Evolutionary conservation across 164 flowering plant species (phyloP), one percentile per base, ranked within the genome.

Genomic region (Nymphaea colorata): DNA sequence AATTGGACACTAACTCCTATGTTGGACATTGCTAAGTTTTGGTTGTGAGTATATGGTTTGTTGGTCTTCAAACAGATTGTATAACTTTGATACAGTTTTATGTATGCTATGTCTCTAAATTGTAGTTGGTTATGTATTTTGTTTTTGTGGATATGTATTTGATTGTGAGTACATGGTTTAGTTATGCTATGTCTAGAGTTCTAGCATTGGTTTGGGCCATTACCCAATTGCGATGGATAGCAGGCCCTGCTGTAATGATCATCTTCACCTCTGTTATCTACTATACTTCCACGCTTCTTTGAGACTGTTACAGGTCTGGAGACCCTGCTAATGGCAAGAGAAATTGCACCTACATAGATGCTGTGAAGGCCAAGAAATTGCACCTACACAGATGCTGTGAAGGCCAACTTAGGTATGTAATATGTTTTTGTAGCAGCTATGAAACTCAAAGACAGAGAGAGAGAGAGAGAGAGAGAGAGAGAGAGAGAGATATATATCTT

Each of bases 371-470:
- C 55, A 76, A 73, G 90, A 72, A 86, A 83, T 73, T 80, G 80
- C 74, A 83, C 89, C 61, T 84, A 84, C 79, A 82, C 78, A 84
- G 84, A 86, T 65, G 87, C 85, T 67, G 87, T 86, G 70, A 81
- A 68, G 71, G 74, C 87, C 59, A 75, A 73, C 73, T 76, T 85
- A 75, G 89, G 87, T 82, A 72, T 3, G 2, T 11, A 25, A 25
- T 25, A 25, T 25, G 36, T 25, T 25, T 25, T 25, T 25, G 36
- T 1, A 25, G 36, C 36, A 25, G 36, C 36, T 25, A 25, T 25
- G 36, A 25, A 25, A 25, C 36, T 25, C 36, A 25, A 25, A 25
- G 36, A 25, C 36, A 25, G 1, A 25, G 36, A 25, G 36, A 25
- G 36, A 25, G 36, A 25, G 36, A 25, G 36, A 25, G 36, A 25